Conservation (phyloP, 192 early-diverging fungal species). For the Coemansia sp. region DNA sequence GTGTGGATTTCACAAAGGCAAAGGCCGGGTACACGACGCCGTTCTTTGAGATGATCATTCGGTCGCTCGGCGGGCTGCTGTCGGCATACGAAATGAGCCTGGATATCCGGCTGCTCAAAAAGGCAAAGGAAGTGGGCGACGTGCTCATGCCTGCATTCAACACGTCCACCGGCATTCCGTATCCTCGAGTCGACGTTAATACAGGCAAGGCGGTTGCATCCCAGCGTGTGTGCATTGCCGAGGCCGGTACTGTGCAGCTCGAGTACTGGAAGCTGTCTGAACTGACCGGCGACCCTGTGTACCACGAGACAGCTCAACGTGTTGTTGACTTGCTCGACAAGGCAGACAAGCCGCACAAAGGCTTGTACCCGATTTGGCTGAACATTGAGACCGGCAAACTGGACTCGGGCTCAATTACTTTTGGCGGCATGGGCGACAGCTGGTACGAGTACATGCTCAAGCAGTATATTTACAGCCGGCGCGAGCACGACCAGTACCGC, state of each 20-base stretch:
- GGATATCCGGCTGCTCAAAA: slow-evolving; percentile 65
- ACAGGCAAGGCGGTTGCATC: slow-evolving; percentile 23
- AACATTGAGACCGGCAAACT: slow-evolving; percentile 40
- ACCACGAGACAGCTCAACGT: slow-evolving; percentile 58
- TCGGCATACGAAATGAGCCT: slow-evolving; percentile 80
- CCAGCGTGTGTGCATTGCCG: slow-evolving; percentile 54
- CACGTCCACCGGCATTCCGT: slow-evolving; percentile 72
- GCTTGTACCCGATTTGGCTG: slow-evolving; percentile 62
- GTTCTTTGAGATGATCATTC: slow-evolving; percentile 85
- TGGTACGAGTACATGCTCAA: slow-evolving; percentile 59
- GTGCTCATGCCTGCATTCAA: slow-evolving; percentile 72
- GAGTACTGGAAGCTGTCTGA: slow-evolving; percentile 82
- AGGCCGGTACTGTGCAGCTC: slow-evolving; percentile 76
- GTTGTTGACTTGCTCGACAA: slow-evolving; percentile 58
- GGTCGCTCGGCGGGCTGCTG: slow-evolving; percentile 78
- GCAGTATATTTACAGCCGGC: slow-evolving; percentile 49
- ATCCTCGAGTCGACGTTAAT: slow-evolving; percentile 60
- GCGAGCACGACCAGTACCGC: slow-evolving; percentile 37
- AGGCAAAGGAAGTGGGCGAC: slow-evolving; percentile 69
- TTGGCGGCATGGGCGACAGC: slow-evolving; percentile 54
- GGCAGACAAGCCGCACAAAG: slow-evolving; percentile 45
- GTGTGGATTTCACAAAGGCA: slow-evolving; percentile 59
- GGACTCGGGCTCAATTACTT: slow-evolving; percentile 44
- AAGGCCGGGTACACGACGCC: slow-evolving; percentile 51
- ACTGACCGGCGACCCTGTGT: slow-evolving; percentile 70